A percentile compares a stretch with the other conserved stretches of the same genome.
phyloP scores from a whole-genome alignment of 148 eudicot genomes.

The Vaccinium myrtillus region DNA sequence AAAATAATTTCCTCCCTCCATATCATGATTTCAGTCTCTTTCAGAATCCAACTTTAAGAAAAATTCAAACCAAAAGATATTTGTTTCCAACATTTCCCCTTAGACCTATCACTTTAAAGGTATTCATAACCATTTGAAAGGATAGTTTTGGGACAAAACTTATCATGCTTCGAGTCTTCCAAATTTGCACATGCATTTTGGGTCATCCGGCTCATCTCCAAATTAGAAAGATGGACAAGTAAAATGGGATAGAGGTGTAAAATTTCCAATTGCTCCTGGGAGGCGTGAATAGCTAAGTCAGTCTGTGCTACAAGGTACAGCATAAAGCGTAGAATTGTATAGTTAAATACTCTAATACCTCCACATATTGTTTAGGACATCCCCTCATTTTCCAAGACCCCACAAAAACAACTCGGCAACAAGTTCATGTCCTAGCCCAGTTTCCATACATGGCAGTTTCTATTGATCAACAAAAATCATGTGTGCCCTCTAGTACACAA shows the following conservation, averaged over 20 bases:
- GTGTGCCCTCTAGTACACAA: not conserved
- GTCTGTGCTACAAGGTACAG: not conserved
- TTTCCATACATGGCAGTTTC: not conserved
- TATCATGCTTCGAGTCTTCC: not conserved
- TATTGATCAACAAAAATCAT: not conserved
- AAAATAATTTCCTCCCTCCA: not conserved
- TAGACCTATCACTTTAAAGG: not conserved
- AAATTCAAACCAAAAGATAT: not conserved
- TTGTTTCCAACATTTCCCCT: not conserved
- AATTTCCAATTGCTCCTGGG: conserved; percentile 2
- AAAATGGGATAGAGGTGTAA: not conserved
- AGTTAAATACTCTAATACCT: not conserved
- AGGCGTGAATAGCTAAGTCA: not conserved
- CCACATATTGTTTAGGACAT: no score
- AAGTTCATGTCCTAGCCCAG: not conserved
- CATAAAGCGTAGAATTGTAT: not conserved
- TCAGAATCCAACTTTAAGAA: not conserved
- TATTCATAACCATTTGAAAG: not conserved
- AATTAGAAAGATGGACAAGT: not conserved
- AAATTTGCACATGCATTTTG: not conserved
- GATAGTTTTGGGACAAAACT: not conserved
- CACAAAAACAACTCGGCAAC: not conserved
- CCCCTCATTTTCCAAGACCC: not conserved
- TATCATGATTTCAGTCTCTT: not conserved
- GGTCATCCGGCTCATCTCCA: not conserved